Base-by-base conservation (phyloP, 2,329 filamentous ascomycete species). In the Nemania abortiva region DNA sequence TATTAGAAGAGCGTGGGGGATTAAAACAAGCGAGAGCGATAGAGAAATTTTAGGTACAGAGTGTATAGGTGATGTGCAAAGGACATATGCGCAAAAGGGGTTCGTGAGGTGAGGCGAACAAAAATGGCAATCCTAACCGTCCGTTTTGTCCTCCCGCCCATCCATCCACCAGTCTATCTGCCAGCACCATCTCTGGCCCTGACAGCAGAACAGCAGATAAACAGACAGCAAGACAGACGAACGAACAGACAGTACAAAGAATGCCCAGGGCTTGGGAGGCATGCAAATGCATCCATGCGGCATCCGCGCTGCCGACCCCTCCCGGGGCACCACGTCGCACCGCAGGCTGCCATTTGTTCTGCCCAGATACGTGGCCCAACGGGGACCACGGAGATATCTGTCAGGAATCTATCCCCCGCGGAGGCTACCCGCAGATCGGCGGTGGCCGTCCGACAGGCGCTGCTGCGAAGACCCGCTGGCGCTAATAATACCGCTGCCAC, bases 381-480 rank as follows among this genome's bases (percentile, higher is more conserved):
- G 71, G 69, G 60, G 27, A n/a, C 27, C 13, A 31, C n/a, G 50
- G 24, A 24, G 50, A 18, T 7, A 18, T 65, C 45, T 52, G 54
- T 64, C 67, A 69, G 56, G 56, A 54, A 68, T 20, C 70, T 75
- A 78, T 68, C 68, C 73, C 69, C 77, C 75, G 65, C 77, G 77
- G 61, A 78, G 77, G 70, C 75, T 77, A 67, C 75, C 76, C 71
- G 75, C 77, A 75, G 77, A 78, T 72, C 75, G 74, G 58, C 76
- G 73, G 72, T 78, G 76, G 49, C 70, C 68, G 64, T 77, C 74
- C 70, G 74, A 60, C 60, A 69, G 49, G 34, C 11, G 34, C 34
- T 66, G 61, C 69, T 76, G 76, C 66, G 74, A 75, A 34, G 74
- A 73, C 45, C 74, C 74, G 73, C 69, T 29, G 3, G 56, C 66